These are phyloP conservation scores for Hypoxylon intermedium DNA, from an alignment of 495 filamentous ascomycete species.

Conservation along the genomic window DNA sequence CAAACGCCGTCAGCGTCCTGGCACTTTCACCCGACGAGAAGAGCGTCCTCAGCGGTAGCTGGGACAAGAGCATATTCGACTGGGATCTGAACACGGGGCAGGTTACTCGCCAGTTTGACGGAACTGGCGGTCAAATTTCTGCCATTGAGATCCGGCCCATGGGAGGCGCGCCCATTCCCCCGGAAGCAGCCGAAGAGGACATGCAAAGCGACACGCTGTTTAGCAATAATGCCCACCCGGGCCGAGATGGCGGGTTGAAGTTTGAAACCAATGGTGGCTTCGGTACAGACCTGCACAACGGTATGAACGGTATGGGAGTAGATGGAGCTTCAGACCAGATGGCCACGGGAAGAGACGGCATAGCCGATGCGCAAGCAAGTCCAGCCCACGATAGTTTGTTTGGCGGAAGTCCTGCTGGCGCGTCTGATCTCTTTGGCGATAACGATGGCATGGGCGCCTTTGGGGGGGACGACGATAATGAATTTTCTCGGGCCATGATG, in stretches of 20 bases:
- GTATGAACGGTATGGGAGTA: slow-evolving; percentile 22
- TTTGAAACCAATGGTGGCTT: slow-evolving; percentile 23
- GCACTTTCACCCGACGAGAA: slow-evolving; percentile 83
- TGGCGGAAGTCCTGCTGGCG: slow-evolving; percentile 59
- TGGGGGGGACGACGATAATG: slow-evolving; percentile 82
- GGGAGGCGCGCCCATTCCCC: slow-evolving; percentile 75
- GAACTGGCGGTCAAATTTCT: slow-evolving; percentile 83
- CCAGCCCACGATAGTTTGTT: slow-evolving; percentile 80
- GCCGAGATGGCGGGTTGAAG: slow-evolving; percentile 13
- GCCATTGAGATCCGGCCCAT: slow-evolving; percentile 85
- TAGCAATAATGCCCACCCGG: slow-evolving; percentile 55
- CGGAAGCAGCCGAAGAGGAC: slow-evolving; percentile 66
- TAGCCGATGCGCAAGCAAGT: slow-evolving; percentile 61
- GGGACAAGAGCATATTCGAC: slow-evolving; percentile 92
- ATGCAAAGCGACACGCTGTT: slow-evolving; percentile 71
- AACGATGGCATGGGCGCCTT: slow-evolving; percentile 68
- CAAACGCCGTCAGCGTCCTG: slow-evolving; percentile 89
- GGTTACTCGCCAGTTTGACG: slow-evolving; percentile 73
- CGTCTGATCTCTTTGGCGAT: slow-evolving; percentile 66
- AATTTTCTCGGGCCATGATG: slow-evolving; percentile 80
- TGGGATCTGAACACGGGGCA: slow-evolving; percentile 95
- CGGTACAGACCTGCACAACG: slow-evolving; percentile 9
- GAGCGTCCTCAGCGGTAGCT: slow-evolving; percentile 89
- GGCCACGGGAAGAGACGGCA: slow-evolving; percentile 36
- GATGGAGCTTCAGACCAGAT: slow-evolving; percentile 34